Conservation (phyloP, 345 rosid species). For the Brassica incana region DNA sequence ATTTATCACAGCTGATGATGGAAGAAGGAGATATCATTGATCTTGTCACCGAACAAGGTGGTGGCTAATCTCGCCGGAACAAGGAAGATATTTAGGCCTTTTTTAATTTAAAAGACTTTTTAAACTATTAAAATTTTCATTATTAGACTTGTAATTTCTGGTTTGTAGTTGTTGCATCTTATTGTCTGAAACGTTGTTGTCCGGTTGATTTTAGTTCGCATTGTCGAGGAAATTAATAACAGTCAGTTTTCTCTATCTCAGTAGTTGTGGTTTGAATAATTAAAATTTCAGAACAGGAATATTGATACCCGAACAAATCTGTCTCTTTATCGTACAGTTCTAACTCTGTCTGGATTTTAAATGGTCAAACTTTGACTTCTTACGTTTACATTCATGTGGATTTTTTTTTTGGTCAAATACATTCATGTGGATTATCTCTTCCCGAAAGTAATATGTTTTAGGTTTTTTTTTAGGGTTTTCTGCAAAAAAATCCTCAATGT, state of each 20-base stretch:
- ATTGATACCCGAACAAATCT: slow-evolving; percentile 66
- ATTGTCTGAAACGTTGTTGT: not conserved
- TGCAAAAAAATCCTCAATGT: no score
- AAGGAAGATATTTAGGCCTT: not conserved
- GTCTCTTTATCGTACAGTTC: slow-evolving; percentile 66
- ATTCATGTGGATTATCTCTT: not conserved
- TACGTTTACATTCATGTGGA: not conserved
- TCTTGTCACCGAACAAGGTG: not conserved
- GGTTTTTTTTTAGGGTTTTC: no score
- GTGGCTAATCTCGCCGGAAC: slow-evolving; percentile 31
- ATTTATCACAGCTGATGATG: slow-evolving; percentile 20
- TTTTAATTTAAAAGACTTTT: not conserved
- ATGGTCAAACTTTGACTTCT: not conserved
- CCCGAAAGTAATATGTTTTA: no score
- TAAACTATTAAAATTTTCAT: not conserved
- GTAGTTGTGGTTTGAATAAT: not conserved
- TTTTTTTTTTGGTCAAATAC: not conserved
- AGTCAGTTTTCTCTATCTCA: not conserved
- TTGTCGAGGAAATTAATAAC: not conserved
- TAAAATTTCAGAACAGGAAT: slow-evolving; percentile 4
- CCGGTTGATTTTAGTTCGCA: slow-evolving; percentile 4
- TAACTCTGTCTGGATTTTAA: slow-evolving; percentile 62
- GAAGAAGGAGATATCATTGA: slow-evolving; percentile 24
- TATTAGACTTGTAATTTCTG: not conserved
- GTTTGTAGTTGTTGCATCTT: slow-evolving; percentile 10